These are phyloP conservation scores for Venturia pyrina DNA, from an alignment of 2,329 filamentous ascomycete species.

Conservation along the genomic window DNA sequence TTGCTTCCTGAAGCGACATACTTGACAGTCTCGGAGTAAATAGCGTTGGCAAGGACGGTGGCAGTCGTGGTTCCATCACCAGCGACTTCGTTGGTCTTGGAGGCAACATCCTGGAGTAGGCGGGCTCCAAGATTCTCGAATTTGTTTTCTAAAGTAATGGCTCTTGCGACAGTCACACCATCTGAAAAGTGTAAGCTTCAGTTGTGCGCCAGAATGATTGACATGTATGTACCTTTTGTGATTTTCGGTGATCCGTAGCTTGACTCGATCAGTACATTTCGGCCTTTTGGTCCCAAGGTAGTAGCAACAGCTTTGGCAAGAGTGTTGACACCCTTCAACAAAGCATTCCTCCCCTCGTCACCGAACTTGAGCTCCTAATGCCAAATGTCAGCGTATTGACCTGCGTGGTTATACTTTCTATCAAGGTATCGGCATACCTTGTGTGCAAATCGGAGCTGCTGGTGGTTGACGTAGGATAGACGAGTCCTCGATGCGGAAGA, in stretches of 20 bases:
- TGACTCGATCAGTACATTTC: constrained; percentile 97
- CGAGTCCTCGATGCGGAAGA: constrained; percentile 46
- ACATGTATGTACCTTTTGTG: constrained; percentile 69
- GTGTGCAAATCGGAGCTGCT: constrained; percentile 94
- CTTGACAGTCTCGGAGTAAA: constrained; percentile 99
- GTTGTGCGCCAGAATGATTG: not conserved
- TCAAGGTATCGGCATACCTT: constrained; percentile 57
- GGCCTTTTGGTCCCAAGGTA: constrained; percentile 93
- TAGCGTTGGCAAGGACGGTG: constrained; percentile 90
- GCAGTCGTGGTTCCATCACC: constrained; percentile 98
- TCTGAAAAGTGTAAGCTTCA: constrained; percentile 23
- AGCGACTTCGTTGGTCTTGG: constrained; percentile 98
- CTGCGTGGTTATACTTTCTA: constrained; percentile 14
- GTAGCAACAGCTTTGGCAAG: constrained; percentile 92
- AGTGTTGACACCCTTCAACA: constrained; percentile 92
- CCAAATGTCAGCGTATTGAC: constrained; percentile 4
- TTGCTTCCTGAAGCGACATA: constrained; percentile 99
- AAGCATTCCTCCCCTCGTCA: constrained; percentile 80
- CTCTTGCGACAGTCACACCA: constrained; percentile 53
- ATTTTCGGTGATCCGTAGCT: constrained; percentile 99
- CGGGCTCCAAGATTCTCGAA: constrained; percentile 98
- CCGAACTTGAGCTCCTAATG: constrained; percentile 91
- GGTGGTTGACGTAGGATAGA: constrained; percentile 54
- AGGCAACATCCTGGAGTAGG: constrained; percentile 93
- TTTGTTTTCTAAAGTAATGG: constrained; percentile 91